These are phyloP conservation scores for Coniochaeta hoffmannii DNA, from an alignment of 2,329 filamentous ascomycete species.

Conservation along the genomic window DNA sequence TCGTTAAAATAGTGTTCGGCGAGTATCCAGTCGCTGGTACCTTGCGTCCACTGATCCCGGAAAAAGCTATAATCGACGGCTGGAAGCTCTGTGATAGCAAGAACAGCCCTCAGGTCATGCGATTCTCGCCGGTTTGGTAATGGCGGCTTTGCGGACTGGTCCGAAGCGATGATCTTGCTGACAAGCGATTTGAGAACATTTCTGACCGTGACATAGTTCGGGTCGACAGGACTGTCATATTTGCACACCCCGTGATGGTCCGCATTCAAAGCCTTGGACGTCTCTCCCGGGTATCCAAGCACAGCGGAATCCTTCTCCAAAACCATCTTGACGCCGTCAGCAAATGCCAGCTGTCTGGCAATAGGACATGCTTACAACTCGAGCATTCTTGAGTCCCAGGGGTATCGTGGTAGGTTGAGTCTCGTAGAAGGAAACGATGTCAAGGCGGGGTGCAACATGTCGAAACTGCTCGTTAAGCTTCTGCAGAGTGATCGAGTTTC, in stretches of 20 bases:
- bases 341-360: background rate
- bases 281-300: conserved; percentile 14
- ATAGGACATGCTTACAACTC: background rate
- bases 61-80: conserved; percentile 4
- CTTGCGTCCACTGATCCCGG: conserved; percentile 4
- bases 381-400: background rate
- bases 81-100: background rate
- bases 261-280: conserved; percentile 10
- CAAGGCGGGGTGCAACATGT: conserved; percentile 14
- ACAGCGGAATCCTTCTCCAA: conserved; percentile 15
- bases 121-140: too few relatives aligned
- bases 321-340: conserved; percentile 10
- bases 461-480: conserved; percentile 21
- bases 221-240: conserved; percentile 1
- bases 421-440: conserved; percentile 21
- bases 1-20: background rate
- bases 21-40: conserved; percentile 9
- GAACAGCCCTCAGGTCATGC: too few relatives aligned
- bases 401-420: conserved; percentile 6
- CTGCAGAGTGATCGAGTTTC: conserved; percentile 14
- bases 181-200: too few relatives aligned
- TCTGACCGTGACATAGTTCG: background rate
- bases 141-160: too few relatives aligned
- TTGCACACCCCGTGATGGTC: conserved; percentile 18
- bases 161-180: too few relatives aligned